These are phyloP conservation scores for Planoprotostelium fungivorum DNA, from an alignment of 78 protist species.

Conservation along the genomic window DNA sequence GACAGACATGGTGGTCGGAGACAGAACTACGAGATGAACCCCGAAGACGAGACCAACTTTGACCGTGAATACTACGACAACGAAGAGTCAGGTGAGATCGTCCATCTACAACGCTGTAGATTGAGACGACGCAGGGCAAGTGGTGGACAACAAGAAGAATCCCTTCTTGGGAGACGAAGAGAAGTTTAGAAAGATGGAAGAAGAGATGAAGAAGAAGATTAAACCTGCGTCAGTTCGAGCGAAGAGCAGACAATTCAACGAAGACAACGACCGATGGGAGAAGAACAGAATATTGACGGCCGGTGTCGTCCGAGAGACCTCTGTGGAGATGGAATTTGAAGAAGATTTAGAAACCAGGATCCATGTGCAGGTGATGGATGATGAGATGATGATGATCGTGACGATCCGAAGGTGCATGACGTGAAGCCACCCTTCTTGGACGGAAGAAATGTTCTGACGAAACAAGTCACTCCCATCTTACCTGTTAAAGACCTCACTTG, in stretches of 20 bases:
- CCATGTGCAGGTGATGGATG: not conserved
- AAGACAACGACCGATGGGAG: slow-evolving; percentile 78
- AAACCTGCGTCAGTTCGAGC: slow-evolving; percentile 10
- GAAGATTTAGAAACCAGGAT: slow-evolving; percentile 42
- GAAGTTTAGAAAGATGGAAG: slow-evolving; percentile 58
- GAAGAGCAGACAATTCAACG: slow-evolving; percentile 31
- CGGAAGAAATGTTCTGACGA: slow-evolving; percentile 60
- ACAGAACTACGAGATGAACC: not conserved
- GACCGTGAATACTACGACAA: slow-evolving; percentile 66
- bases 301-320: slow-evolving; percentile 58
- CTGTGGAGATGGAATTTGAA: slow-evolving; percentile 46
- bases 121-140: no score
- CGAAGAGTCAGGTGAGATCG: slow-evolving; percentile 61
- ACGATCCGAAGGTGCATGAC: slow-evolving; percentile 76
- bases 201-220: slow-evolving; percentile 24
- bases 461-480: slow-evolving; percentile 65
- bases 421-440: slow-evolving; percentile 91
- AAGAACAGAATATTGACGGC: slow-evolving; percentile 54
- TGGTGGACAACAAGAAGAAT: no score
- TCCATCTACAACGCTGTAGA: slow-evolving; percentile 8
- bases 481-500: slow-evolving; percentile 88
- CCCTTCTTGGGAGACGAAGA: slow-evolving; percentile 57
- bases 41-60: slow-evolving; percentile 39
- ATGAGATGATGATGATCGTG: slow-evolving; percentile 27
- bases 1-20: not conserved